phyloP scores from a whole-genome alignment of 805 yeast genomes.

The Wickerhamomyces rabaulensis region DNA sequence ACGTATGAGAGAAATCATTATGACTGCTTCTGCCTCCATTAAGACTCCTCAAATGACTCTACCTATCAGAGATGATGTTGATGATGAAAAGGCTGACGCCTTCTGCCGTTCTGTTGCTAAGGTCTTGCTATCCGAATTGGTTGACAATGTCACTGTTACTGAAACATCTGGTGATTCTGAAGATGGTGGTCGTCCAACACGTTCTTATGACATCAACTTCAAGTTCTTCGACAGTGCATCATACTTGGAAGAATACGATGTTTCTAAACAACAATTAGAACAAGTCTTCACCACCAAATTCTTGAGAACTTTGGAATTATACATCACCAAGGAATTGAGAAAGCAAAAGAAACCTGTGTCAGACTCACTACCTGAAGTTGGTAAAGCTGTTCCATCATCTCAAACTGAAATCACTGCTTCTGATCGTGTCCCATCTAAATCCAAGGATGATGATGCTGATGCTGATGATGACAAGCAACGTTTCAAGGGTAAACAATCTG shows the following conservation, averaged over 20 bases:
- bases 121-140: slow-evolving; percentile 81
- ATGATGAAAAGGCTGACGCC: slow-evolving; percentile 82
- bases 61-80: slow-evolving; percentile 75
- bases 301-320: slow-evolving; percentile 63
- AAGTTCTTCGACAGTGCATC: slow-evolving; percentile 71
- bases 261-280: slow-evolving; percentile 74
- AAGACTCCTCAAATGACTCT: slow-evolving; percentile 99
- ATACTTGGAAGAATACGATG: slow-evolving; percentile 85
- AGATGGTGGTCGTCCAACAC: slow-evolving; percentile 32
- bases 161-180: slow-evolving; percentile 74
- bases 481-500: slow-evolving; percentile 73
- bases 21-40: slow-evolving; percentile 95
- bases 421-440: slow-evolving; percentile 28
- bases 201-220: slow-evolving; percentile 73
- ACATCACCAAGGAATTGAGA: slow-evolving; percentile 74
- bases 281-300: slow-evolving; percentile 58
- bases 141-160: slow-evolving; percentile 77
- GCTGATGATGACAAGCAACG: slow-evolving; percentile 59
- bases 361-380: slow-evolving; percentile 56
- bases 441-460: slow-evolving; percentile 41
- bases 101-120: slow-evolving; percentile 88
- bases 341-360: slow-evolving; percentile 57
- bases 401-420: slow-evolving; percentile 39
- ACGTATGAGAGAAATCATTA: slow-evolving; percentile 98
- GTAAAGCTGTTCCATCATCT: slow-evolving; percentile 62